Percentiles rank a stretch among this genome's conserved stretches.
Evolutionary conservation across 345 rosid species (phyloP).

Genomic region (Gynandropsis gynandra): DNA sequence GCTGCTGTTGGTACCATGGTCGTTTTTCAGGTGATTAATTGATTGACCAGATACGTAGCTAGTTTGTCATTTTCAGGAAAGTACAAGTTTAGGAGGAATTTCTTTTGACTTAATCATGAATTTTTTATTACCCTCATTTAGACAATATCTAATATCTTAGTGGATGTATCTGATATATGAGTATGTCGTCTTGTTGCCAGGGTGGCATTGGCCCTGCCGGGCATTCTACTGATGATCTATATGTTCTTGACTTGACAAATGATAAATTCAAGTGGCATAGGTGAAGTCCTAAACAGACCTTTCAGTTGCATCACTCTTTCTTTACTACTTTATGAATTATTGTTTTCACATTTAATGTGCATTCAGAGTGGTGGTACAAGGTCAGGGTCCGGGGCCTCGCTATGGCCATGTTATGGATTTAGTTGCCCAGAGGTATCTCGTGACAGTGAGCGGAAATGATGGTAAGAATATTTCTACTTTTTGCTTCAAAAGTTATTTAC

Average conservation of each 20-base stretch:
- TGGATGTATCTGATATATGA: too few relatives aligned
- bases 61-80: too few relatives aligned
- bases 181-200: constrained; percentile 29
- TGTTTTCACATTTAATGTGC: constrained; percentile 11
- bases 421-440: constrained; percentile 59
- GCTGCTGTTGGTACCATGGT: constrained; percentile 58
- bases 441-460: constrained; percentile 72
- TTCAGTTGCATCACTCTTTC: constrained; percentile 8
- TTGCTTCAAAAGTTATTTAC: not conserved
- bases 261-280: constrained; percentile 68
- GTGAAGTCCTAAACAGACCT: constrained; percentile 28
- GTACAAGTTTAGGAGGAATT: not conserved
- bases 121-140: not conserved
- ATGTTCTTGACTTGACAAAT: constrained; percentile 55
- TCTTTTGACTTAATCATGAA: not conserved
- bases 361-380: constrained; percentile 66
- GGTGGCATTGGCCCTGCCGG: constrained; percentile 92
- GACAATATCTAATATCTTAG: constrained; percentile 9
- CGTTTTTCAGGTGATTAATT: constrained; percentile 61
- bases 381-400: constrained; percentile 79
- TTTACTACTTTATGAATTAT: not conserved
- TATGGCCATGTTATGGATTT: constrained; percentile 87
- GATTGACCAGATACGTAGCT: not conserved
- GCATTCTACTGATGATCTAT: constrained; percentile 68
- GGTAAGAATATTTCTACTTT: constrained; percentile 29